Evolutionary conservation across 495 filamentous ascomycete species (phyloP).

Genomic region (Patellaria atrata): DNA sequence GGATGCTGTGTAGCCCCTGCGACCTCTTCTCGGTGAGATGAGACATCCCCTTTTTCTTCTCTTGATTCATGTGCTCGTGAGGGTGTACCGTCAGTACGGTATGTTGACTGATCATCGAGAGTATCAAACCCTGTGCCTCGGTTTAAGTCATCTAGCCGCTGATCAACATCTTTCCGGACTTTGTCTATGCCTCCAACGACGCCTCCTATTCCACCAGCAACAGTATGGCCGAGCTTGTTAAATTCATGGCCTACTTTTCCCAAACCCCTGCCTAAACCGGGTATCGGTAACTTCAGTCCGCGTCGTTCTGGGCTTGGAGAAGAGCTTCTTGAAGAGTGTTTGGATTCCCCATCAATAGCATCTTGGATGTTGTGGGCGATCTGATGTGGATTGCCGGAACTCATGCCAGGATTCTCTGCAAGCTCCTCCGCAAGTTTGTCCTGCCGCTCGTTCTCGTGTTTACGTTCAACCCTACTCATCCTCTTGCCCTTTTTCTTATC

Average conservation of each 20-base stretch:
- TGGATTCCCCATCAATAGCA: conserved; percentile 39
- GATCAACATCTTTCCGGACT: conserved; percentile 31
- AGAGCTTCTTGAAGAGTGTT: conserved; percentile 20
- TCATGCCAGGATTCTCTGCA: conserved; percentile 57
- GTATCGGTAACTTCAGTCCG: conserved; percentile 23
- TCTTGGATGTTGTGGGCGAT: conserved; percentile 58
- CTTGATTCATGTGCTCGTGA: no score
- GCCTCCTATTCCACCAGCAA: conserved; percentile 38
- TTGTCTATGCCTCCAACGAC: conserved; percentile 35
- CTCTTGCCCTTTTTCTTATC: conserved; percentile 39
- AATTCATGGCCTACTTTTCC: conserved; percentile 32
- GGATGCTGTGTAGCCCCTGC: no score
- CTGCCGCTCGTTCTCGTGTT: conserved; percentile 17
- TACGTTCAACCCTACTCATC: conserved; percentile 38
- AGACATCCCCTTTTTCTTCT: no score
- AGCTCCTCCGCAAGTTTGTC: conserved; percentile 42
- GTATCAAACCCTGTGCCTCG: conserved; percentile 31
- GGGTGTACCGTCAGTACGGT: not conserved
- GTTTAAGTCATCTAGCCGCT: conserved; percentile 25
- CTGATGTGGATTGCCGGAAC: conserved; percentile 71
- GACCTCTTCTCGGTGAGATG: no score
- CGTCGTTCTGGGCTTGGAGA: conserved; percentile 22
- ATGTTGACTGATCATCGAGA: conserved; percentile 14
- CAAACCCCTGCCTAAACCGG: conserved; percentile 35
- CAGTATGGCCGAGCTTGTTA: conserved; percentile 35